These are phyloP conservation scores for Trypanosoma lewisi DNA, from an alignment of 208 protist species.

Conservation along the genomic window DNA sequence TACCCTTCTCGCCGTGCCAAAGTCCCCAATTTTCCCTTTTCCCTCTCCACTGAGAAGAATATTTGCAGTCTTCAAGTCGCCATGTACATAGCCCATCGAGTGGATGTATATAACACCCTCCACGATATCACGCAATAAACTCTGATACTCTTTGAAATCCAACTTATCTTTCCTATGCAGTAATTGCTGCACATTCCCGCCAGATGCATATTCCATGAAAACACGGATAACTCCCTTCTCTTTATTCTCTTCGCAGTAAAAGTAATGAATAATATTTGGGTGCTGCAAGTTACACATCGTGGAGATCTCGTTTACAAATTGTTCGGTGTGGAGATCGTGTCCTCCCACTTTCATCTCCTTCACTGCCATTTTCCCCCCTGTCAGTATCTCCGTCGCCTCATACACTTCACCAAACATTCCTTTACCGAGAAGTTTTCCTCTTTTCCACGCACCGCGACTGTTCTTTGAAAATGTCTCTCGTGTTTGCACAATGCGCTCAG, in stretches of 20 bases:
- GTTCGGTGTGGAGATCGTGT: constrained; percentile 67
- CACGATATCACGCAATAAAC: constrained; percentile 68
- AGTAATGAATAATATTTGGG: constrained; percentile 94
- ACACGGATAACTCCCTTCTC: constrained; percentile 68
- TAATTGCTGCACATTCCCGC: constrained; percentile 70
- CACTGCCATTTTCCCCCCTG: constrained; percentile 88
- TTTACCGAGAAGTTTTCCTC: constrained; percentile 76
- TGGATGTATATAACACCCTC: constrained; percentile 92
- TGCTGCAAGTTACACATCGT: constrained; percentile 92
- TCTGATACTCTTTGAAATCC: constrained; percentile 59
- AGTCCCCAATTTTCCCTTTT: constrained; percentile 90
- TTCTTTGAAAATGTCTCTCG: constrained; percentile 81
- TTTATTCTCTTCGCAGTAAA: constrained; percentile 85
- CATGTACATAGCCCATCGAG: constrained; percentile 84
- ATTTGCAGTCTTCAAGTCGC: constrained; percentile 93
- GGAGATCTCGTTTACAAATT: constrained; percentile 81
- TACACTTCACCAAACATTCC: constrained; percentile 86
- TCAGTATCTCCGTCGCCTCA: constrained; percentile 80
- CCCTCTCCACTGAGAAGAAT: constrained; percentile 80
- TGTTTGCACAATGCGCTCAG: constrained; percentile 65
- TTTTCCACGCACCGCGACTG: constrained; percentile 77
- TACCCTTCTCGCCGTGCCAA: constrained; percentile 83
- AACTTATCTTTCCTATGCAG: constrained; percentile 61
- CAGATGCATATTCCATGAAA: constrained; percentile 91
- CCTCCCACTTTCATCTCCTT: constrained; percentile 77